Evolutionary conservation across 164 flowering plant genomes (phyloP), one percentile per base, ranked within the genome.

Genomic region (Echeveria elegans): DNA sequence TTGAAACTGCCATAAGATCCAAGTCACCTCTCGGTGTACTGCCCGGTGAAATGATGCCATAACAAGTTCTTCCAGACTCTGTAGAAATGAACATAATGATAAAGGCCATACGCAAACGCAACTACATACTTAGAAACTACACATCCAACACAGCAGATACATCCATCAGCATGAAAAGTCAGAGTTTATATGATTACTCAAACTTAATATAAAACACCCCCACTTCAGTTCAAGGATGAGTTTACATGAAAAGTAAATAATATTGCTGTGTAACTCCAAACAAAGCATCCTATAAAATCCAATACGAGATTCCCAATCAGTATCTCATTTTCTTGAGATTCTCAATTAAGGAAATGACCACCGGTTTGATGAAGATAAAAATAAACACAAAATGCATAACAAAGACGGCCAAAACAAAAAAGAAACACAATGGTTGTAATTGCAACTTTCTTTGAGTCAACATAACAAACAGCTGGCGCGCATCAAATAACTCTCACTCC

Each of bases 1-100:
- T 18, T n/a, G n/a, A n/a, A n/a, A n/a, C n/a, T n/a, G n/a, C n/a
- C n/a, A 31, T 32, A 63, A n/a, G 1, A 63, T 63, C 5, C 30
- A 30, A 37, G 58, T 68, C 52, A 85, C 89, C 89, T 85, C 85
- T 31, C 77, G 73, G 71, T 83, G 83, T 40, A 85, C 75, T 0
- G 48, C 40, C 32, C 72, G 76, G 56, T 71, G 67, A 68, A 82
- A 70, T 59, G 83, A 73, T 16, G 84, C 72, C 14, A 70, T 74
- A 11, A 70, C 71, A 72, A 70, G 53, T 52, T 76, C 71, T 65
- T 56, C 72, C 2, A 4, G 29, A 28, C 66, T 37, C 45, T 40
- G 18, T 36, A 5, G 23, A 1, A 23, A 32, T 7, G 12, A 63
- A 37, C 15, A 40, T 37, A 56, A 56, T 28, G 31, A 56, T 26